Evolutionary conservation across 257 asterid species (phyloP).

Genomic region (Solanum bulbocastanum): DNA sequence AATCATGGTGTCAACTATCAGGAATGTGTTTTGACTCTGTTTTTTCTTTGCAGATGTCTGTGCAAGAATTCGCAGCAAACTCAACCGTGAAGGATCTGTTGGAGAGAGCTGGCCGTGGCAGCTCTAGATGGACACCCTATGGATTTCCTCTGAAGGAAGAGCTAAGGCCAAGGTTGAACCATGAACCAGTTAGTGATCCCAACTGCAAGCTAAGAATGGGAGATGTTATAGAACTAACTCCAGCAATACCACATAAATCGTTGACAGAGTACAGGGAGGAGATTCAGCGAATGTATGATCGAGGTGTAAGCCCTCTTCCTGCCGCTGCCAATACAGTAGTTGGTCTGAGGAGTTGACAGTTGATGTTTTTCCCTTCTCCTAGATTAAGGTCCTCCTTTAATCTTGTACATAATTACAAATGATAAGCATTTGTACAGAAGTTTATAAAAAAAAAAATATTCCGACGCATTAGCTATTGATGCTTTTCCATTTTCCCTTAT

Average conservation of each 20-base stretch:
- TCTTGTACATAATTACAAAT: conserved; percentile 35
- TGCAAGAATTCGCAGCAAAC: conserved; percentile 72
- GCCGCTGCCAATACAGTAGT: conserved; percentile 25
- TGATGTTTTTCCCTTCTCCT: neutral
- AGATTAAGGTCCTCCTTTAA: conserved; percentile 6
- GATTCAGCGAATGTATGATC: conserved; percentile 85
- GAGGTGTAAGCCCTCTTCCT: conserved; percentile 24
- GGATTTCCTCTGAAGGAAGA: conserved; percentile 74
- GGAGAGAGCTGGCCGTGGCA: conserved; percentile 56
- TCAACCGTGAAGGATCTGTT: conserved; percentile 68
- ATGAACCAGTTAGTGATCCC: conserved; percentile 54
- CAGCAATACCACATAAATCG: conserved; percentile 75
- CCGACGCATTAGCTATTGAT: neutral
- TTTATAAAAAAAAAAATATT: neutral
- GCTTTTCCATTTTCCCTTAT: neutral
- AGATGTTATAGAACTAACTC: conserved; percentile 84
- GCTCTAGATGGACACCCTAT: conserved; percentile 48
- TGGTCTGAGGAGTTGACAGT: conserved; percentile 45
- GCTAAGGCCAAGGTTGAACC: conserved; percentile 76
- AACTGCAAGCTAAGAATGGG: conserved; percentile 82
- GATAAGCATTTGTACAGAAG: conserved; percentile 29
- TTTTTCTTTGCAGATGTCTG: conserved; percentile 72
- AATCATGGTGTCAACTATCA: neutral
- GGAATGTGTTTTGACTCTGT: neutral
- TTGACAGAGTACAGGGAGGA: conserved; percentile 73